Evolutionary conservation across 2,329 filamentous ascomycete genomes (phyloP).

Genomic region (Septoria petroselini): DNA sequence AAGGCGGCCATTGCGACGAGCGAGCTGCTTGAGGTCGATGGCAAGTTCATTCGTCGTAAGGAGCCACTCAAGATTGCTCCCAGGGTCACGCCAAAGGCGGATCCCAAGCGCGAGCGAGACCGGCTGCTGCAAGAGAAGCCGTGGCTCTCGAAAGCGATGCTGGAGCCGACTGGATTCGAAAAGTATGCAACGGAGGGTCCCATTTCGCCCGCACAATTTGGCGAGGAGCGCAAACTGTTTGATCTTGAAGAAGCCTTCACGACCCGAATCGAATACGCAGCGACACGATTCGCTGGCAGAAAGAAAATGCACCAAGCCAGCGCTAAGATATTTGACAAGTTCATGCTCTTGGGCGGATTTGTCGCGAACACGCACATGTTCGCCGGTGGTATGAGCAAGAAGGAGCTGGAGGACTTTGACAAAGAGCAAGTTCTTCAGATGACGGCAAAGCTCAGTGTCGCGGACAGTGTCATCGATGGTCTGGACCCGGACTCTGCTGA

Average conservation of each 20-base stretch:
- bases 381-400: constrained; percentile 43
- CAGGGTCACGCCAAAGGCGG: constrained; percentile 30
- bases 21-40: constrained; percentile 42
- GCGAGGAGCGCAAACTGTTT: constrained; percentile 68
- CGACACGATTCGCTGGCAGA: constrained; percentile 74
- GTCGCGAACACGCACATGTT: constrained; percentile 62
- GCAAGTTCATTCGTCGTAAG: constrained; percentile 46
- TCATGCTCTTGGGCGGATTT: constrained; percentile 79
- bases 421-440: constrained; percentile 56
- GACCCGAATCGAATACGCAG: constrained; percentile 79
- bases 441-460: constrained; percentile 48
- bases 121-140: constrained; percentile 34
- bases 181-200: constrained; percentile 78
- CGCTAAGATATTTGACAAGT: constrained; percentile 68
- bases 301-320: constrained; percentile 68
- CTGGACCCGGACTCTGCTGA: constrained; percentile 48
- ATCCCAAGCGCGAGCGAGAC: constrained; percentile 28
- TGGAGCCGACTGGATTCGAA: constrained; percentile 50
- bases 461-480: constrained; percentile 43
- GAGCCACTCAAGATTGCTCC: constrained; percentile 36
- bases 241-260: constrained; percentile 45
- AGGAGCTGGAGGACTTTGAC: constrained; percentile 44
- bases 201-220: constrained; percentile 65
- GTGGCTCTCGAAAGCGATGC: constrained; percentile 44
- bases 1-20: constrained; percentile 44